phyloP scores from a whole-genome alignment of 768 basidiomycete species.

The Pseudohyphozyma bogoriensis region DNA sequence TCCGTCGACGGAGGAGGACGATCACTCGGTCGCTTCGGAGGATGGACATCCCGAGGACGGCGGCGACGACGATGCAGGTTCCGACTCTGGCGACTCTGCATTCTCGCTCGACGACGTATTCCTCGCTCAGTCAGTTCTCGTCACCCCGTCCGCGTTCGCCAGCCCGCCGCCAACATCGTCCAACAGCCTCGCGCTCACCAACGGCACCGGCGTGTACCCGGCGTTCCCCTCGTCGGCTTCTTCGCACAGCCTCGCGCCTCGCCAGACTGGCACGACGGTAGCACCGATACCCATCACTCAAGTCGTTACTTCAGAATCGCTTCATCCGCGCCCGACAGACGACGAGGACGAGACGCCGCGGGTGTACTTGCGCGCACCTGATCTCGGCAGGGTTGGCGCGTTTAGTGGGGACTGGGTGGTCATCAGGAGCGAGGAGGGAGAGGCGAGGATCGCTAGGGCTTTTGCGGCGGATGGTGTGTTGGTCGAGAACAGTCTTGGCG shows the following conservation, averaged over 20 bases:
- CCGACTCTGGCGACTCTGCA: no score
- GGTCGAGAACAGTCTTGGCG: background rate
- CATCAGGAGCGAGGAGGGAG: background rate
- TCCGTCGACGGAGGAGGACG: slow-evolving; percentile 2
- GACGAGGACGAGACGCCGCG: slow-evolving; percentile 26
- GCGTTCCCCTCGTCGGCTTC: background rate
- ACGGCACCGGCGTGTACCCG: background rate
- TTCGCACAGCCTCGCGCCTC: background rate
- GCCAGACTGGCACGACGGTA: background rate
- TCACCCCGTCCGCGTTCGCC: background rate
- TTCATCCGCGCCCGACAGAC: slow-evolving; percentile 4
- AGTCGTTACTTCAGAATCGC: slow-evolving; percentile 7
- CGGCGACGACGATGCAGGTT: slow-evolving; percentile 28
- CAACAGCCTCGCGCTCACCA: slow-evolving; percentile 1
- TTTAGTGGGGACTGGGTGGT: slow-evolving; percentile 31
- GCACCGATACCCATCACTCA: no score
- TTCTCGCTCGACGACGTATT: slow-evolving; percentile 22
- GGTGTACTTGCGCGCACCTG: slow-evolving; percentile 9
- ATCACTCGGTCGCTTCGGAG: background rate
- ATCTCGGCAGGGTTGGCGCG: slow-evolving; percentile 23
- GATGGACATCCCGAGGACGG: slow-evolving; percentile 10
- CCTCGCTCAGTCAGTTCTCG: slow-evolving; percentile 26
- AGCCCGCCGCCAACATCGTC: background rate
- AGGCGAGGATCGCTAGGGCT: slow-evolving; percentile 8
- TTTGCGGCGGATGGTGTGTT: slow-evolving; percentile 16